Conservation (phyloP, 306 rosid genomes). For the Myrica gale region DNA sequence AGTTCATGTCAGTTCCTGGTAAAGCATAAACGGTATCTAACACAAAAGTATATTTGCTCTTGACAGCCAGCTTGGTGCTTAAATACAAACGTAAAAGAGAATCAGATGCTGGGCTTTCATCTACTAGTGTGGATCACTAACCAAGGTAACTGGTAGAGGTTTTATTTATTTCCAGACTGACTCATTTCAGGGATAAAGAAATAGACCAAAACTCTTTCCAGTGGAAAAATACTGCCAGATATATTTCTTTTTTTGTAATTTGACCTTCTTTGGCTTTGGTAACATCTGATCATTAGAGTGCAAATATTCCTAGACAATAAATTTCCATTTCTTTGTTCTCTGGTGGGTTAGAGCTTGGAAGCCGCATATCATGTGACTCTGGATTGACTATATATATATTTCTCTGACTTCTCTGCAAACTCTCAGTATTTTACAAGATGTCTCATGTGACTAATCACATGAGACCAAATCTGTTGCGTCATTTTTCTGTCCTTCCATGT, state of each 20-base stretch:
- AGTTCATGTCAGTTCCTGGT: slow-evolving; percentile 30
- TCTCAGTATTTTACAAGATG: slow-evolving; percentile 37
- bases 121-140: background rate
- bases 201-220: background rate
- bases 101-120: background rate
- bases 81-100: background rate
- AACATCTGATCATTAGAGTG: background rate
- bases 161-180: background rate
- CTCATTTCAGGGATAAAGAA: background rate
- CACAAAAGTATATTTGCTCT: slow-evolving; percentile 16
- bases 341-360: slow-evolving; percentile 48
- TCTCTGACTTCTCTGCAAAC: slow-evolving; percentile 43
- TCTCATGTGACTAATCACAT: slow-evolving; percentile 64
- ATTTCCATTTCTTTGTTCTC: slow-evolving; percentile 27
- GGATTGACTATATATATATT: slow-evolving; percentile 32
- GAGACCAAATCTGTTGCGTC: slow-evolving; percentile 43
- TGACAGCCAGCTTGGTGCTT: slow-evolving; percentile 15
- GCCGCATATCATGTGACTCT: slow-evolving; percentile 65
- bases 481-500: slow-evolving; percentile 30
- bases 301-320: background rate
- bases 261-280: background rate
- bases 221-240: background rate
- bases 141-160: background rate
- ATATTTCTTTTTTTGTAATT: background rate
- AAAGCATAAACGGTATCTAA: slow-evolving; percentile 13